Percentiles rank a stretch among this genome's conserved stretches.
These are phyloP conservation scores for Eutrema yunnanense DNA, from an alignment of 345 rosid genomes.

Conservation along the genomic window DNA sequence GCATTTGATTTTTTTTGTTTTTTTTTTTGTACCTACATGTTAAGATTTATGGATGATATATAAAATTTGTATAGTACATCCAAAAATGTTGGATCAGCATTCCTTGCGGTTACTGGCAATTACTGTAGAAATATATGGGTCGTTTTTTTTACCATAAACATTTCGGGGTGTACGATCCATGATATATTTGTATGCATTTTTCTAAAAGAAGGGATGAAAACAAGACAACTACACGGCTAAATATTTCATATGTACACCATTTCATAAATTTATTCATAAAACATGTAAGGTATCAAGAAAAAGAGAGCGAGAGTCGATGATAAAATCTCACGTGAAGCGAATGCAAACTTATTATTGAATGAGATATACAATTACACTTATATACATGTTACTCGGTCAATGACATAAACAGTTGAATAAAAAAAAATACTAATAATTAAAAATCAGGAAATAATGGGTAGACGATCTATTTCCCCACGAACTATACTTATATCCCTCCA, in stretches of 20 bases:
- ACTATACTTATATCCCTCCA: too few relatives aligned
- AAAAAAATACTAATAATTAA: neutral
- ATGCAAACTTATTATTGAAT: neutral
- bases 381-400: constrained; percentile 4
- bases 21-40: too few relatives aligned
- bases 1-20: too few relatives aligned
- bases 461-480: too few relatives aligned
- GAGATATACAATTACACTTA: constrained; percentile 1
- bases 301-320: neutral
- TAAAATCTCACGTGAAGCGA: constrained; percentile 10
- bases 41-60: too few relatives aligned
- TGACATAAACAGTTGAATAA: neutral
- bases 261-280: neutral
- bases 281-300: neutral
- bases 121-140: too few relatives aligned
- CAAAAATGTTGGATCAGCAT: too few relatives aligned
- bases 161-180: too few relatives aligned
- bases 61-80: too few relatives aligned
- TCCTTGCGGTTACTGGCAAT: too few relatives aligned
- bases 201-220: neutral
- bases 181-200: neutral
- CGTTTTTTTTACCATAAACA: too few relatives aligned
- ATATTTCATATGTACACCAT: neutral
- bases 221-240: neutral
- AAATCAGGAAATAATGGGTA: neutral